These are phyloP conservation scores for Capronia americana DNA, from an alignment of 2,329 filamentous ascomycete species.

Conservation along the genomic window DNA sequence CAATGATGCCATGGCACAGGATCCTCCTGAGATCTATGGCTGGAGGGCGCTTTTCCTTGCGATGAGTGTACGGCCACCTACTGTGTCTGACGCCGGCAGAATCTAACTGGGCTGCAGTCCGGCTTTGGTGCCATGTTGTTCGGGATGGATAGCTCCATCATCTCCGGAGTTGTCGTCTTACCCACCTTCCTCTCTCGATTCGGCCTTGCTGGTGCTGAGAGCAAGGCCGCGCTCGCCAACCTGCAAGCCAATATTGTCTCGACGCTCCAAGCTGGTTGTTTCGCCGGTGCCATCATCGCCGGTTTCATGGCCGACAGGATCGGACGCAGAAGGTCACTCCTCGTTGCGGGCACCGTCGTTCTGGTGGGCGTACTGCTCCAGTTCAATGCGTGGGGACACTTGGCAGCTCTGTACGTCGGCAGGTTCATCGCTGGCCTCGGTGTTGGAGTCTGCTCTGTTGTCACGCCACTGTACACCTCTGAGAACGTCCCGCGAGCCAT, in stretches of 20 bases:
- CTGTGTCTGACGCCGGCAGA: background rate
- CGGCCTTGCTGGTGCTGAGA: constrained; percentile 26
- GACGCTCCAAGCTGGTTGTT: constrained; percentile 72
- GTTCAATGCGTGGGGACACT: constrained; percentile 50
- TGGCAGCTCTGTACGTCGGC: constrained; percentile 50
- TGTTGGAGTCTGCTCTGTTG: constrained; percentile 44
- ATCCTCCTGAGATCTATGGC: constrained; percentile 71
- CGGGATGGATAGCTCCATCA: constrained; percentile 70
- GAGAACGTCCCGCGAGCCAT: constrained; percentile 45
- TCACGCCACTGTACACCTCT: constrained; percentile 46
- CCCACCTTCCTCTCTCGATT: constrained; percentile 23
- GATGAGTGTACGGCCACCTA: constrained; percentile 56
- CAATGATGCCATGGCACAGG: constrained; percentile 73
- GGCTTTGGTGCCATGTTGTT: constrained; percentile 75
- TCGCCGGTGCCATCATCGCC: constrained; percentile 66
- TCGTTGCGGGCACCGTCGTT: constrained; percentile 58
- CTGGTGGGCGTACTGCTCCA: constrained; percentile 52
- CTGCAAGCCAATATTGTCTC: constrained; percentile 73
- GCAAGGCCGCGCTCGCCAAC: constrained; percentile 55
- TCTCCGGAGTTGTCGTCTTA: constrained; percentile 59
- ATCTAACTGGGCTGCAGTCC: constrained; percentile 45
- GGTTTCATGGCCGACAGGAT: constrained; percentile 50
- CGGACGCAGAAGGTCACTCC: constrained; percentile 62
- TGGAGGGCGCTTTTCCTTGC: constrained; percentile 71
- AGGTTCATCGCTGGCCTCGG: constrained; percentile 46